Base-by-base conservation (phyloP, 768 basidiomycete genomes). In the Tricholoma furcatifolium region DNA sequence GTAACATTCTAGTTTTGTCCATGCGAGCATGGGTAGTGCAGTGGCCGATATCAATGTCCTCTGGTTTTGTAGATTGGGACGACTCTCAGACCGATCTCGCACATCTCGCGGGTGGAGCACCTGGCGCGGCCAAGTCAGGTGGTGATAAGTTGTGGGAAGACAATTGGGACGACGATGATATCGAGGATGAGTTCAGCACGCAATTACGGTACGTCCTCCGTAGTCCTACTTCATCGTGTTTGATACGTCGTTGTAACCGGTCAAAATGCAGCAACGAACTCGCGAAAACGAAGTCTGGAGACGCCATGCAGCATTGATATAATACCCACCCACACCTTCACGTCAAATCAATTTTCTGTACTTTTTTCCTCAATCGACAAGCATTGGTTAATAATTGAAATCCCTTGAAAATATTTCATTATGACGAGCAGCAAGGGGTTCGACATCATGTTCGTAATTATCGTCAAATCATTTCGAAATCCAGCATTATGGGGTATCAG, bases 81-180 rank as follows among this genome's bases (percentile, higher is more conserved):
- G 89, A 93, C 65, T 83, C 87, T 0, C 77, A 91, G 61, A 93
- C 91, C 2, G 87, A 91, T 67, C 70, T 93, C 21, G 87, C 87
- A 12, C 88, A 91, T 65, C 72, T 93, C 41, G 83, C 81, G 38
- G 87, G 87, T 17, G 78, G 84, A 2, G 81, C 85, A 4, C 86
- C 88, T 2, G 88, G 88, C 3, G 83, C 78, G 11, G 90, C 87
- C 3, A 86, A 84, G 61, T 87, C 87, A 31, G 87, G 87, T 38
- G 89, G 90, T 15, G 87, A 97, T 69, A 91, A 93, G 64, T 75
- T 99, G 10, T 99, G 97, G 97, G 97, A 99, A 75, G 97, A 98
- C 62, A 98, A 98, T 67, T 99, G 97, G 97, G 97, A 99, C 64
- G 97, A 99, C 62, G 97, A 99, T 72, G 96, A 98, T 70, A 86